Evolutionary conservation across 495 filamentous ascomycete species (phyloP), one percentile per base, ranked within the genome.

Genomic region (Hypoxylon fuscum): DNA sequence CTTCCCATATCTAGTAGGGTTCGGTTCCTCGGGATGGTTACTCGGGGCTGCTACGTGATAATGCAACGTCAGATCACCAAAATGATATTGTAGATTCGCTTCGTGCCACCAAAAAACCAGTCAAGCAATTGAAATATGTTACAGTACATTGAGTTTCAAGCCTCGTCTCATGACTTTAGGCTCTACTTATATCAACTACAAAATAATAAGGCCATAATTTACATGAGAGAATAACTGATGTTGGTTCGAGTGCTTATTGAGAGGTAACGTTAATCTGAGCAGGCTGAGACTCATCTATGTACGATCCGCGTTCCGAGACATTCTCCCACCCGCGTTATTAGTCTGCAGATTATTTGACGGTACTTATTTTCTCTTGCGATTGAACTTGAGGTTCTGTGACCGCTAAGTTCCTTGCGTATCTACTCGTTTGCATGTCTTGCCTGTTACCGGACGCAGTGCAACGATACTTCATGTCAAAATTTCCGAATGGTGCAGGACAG

Each of bases 221-320:
- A n/a, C n/a, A n/a, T n/a, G n/a, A n/a, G n/a, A n/a, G n/a, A n/a
- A n/a, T n/a, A n/a, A n/a, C n/a, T n/a, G n/a, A n/a, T n/a, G n/a
- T n/a, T n/a, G n/a, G n/a, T n/a, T n/a, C n/a, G n/a, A n/a, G n/a
- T 10, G 32, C 12, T n/a, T 35, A 2, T 2, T 35, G 32, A 35
- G 32, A n/a, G 2, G 32, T 35, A 5, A 35, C 20, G 25, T 27
- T 4, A 27, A 43, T 22, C 40, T 12, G 11, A 9, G 18, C 20
- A 21, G 51, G 40, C 20, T 35, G 40, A 44, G 1, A 2, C 4
- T 32, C 17, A 22, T 44, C 25, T 55, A 34, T 32, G 5, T 9
- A 46, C 14, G 31, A 40, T 27, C 42, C 52, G 31, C 22, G 32
- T 29, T 7, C 42, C 32, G 52, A 55, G 42, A 55, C 52, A 55